phyloP scores from a whole-genome alignment of 1,139 yeast species.

The Yamadazyma dushanensis region DNA sequence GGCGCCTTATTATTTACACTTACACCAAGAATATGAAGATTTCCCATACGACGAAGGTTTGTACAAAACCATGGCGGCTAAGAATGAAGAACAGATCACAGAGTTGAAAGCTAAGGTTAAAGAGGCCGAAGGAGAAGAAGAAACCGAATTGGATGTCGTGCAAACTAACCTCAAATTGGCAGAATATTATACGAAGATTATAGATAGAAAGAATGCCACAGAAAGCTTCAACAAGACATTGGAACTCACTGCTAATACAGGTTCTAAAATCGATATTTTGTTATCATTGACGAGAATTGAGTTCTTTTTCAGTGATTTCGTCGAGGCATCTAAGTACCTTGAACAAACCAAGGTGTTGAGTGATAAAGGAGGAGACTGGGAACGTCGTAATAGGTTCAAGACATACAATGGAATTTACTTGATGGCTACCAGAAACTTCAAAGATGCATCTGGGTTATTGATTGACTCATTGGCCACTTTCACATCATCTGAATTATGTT shows the following conservation, averaged over 20 bases:
- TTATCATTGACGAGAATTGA: conserved; percentile 84
- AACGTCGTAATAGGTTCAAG: conserved; percentile 91
- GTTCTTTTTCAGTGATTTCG: conserved; percentile 79
- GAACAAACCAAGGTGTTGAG: conserved; percentile 73
- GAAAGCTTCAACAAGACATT: conserved; percentile 71
- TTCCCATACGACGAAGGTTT: conserved; percentile 59
- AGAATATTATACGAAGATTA: conserved; percentile 81
- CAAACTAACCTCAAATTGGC: conserved; percentile 80
- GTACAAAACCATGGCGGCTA: conserved; percentile 50
- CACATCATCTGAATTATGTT: conserved; percentile 89
- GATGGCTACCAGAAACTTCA: conserved; percentile 82
- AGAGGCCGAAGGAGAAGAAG: conserved; percentile 83
- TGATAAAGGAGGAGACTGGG: conserved; percentile 99
- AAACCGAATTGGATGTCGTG: conserved; percentile 81
- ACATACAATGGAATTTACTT: conserved; percentile 85
- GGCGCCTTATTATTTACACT: conserved; percentile 83
- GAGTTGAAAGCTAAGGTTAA: conserved; percentile 63
- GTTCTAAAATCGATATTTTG: conserved; percentile 83
- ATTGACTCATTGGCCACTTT: conserved; percentile 94
- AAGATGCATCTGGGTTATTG: conserved; percentile 76
- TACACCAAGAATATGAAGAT: conserved; percentile 51
- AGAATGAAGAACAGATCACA: conserved; percentile 56
- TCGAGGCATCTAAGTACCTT: conserved; percentile 67
- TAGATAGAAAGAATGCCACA: conserved; percentile 77
- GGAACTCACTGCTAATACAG: conserved; percentile 81